These are phyloP conservation scores for Biscutella laevigata DNA, from an alignment of 441 rosid genomes.

Conservation along the genomic window DNA sequence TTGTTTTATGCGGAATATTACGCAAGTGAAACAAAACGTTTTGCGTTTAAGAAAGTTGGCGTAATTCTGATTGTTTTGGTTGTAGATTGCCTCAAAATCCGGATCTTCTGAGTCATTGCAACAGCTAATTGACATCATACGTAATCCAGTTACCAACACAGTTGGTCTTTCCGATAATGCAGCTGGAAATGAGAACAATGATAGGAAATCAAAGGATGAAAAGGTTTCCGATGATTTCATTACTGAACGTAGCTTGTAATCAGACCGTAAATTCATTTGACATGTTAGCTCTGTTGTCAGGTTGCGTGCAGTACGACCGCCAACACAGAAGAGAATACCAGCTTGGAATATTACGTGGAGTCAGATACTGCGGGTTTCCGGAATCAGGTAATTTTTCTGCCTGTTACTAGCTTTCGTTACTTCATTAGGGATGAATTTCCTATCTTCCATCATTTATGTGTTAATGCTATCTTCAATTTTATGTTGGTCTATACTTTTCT, in stretches of 20 bases:
- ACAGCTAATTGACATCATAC: slow-evolving; percentile 71
- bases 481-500: background rate
- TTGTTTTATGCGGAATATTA: background rate
- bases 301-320: slow-evolving; percentile 33
- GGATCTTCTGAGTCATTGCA: slow-evolving; percentile 77
- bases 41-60: background rate
- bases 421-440: background rate
- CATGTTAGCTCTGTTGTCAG: slow-evolving; percentile 35
- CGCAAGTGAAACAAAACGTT: background rate
- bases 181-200: slow-evolving; percentile 63
- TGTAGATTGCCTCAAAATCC: slow-evolving; percentile 75
- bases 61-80: slow-evolving; percentile 3
- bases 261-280: slow-evolving; percentile 14
- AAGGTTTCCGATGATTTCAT: slow-evolving; percentile 38
- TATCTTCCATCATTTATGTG: too few species aligned
- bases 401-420: slow-evolving; percentile 1
- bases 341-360: slow-evolving; percentile 40
- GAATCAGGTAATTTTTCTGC: slow-evolving; percentile 47
- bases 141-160: slow-evolving; percentile 52
- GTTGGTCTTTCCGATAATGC: slow-evolving; percentile 34
- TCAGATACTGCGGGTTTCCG: slow-evolving; percentile 77
- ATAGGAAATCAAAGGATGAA: slow-evolving; percentile 50
- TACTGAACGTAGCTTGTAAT: background rate
- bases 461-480: slow-evolving; percentile 15
- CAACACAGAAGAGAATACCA: slow-evolving; percentile 50